These are phyloP conservation scores for Glycine soja DNA, from an alignment of 306 rosid genomes.

Conservation along the genomic window DNA sequence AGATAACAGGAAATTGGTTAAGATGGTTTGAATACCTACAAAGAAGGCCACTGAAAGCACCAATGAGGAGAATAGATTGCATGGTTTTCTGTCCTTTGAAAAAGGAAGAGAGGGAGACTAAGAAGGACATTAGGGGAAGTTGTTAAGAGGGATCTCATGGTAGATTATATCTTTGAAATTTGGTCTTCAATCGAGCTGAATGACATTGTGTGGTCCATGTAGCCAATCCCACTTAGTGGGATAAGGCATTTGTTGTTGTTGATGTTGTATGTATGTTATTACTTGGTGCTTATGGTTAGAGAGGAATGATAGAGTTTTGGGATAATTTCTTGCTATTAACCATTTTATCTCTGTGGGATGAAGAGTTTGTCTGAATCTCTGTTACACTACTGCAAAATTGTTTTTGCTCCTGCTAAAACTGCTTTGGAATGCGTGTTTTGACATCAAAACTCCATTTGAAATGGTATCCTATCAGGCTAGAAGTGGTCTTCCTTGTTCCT, in stretches of 20 bases:
- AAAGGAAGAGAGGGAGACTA: neutral
- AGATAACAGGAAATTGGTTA: neutral
- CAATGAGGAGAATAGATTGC: neutral
- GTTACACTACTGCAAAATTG: neutral
- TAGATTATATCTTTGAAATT: neutral
- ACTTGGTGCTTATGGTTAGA: slow-evolving; percentile 7
- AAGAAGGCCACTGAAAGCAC: neutral
- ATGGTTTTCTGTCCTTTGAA: neutral
- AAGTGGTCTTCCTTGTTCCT: neutral
- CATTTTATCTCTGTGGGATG: neutral
- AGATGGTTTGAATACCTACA: neutral
- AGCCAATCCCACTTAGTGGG: neutral
- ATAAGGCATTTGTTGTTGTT: neutral
- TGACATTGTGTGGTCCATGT: neutral
- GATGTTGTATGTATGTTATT: neutral
- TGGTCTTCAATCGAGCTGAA: neutral
- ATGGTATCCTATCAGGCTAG: neutral
- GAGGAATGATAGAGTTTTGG: neutral
- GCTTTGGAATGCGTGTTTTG: neutral
- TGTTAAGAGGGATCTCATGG: neutral
- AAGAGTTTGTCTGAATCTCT: neutral
- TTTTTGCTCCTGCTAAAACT: neutral
- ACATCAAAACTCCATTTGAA: neutral
- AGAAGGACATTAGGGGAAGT: neutral
- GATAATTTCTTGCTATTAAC: slow-evolving; percentile 16